Base-by-base conservation (phyloP, 2,329 filamentous ascomycete species). In the Cercospora nicotianae region DNA sequence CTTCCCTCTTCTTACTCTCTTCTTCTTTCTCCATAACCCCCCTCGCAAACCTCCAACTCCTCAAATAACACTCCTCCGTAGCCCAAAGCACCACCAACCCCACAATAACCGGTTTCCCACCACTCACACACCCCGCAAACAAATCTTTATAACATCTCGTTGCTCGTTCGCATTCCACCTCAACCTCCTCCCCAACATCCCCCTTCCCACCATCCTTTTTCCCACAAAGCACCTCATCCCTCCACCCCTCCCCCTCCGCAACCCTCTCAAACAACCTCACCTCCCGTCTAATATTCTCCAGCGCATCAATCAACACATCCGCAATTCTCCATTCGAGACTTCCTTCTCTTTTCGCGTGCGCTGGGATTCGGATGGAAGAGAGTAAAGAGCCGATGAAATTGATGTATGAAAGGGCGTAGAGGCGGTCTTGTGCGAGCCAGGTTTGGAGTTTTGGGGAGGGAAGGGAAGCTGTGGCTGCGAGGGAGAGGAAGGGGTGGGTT, bases 401-500 rank as follows among this genome's bases (percentile, higher is more conserved):
- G 70, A 91, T 85, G 79, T 92, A 92, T 64, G 86, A 85, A 69
- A 91, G 87, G 58, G 89, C 87, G 80, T 92, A 92, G 59, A 92
- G 84, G 6, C 89, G 83, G 77, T 92, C 90, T 78, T 91, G 90
- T 16, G 87, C 87, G 53, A 93, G 86, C 90, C 90, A 93, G 77
- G 83, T 82, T 28, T 86, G 85, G 8, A 92, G 81, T 1, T 82
- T 78, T 0, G 81, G 73, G 57, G 86, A 86, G n/a, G 85, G 80
- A n/a, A 91, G 80, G 0, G 83, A 84, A 23, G 90, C 88, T 62
- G 83, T 82, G 12, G 89, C 89, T 3, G 90, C 90, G 51, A 86
- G 83, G 23, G 80, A 80, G 63, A 93, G 86, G 80, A 92, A 92
- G 0, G 87, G 84, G 67, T 89, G 86, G 65, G 88, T 87, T 0